Percentiles rank a stretch among this genome's conserved stretches.
phyloP scores from a whole-genome alignment of 345 rosid genomes.

The Brassica cretica region DNA sequence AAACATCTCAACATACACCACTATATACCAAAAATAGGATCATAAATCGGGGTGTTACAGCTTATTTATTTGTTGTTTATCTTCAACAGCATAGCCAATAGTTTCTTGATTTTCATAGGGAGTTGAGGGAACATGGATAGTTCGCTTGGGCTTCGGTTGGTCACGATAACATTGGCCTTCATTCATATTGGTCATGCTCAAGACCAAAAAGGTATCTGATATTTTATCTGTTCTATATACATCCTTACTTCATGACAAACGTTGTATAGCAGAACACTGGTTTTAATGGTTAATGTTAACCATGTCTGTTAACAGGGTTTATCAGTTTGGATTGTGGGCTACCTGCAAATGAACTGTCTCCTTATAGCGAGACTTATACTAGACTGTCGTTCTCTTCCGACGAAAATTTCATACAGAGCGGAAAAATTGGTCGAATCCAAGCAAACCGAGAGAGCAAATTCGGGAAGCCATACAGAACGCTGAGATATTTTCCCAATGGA shows the following conservation, averaged over 20 bases:
- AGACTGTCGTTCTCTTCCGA: constrained; percentile 30
- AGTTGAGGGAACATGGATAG: constrained; percentile 5
- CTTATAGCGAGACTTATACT: neutral
- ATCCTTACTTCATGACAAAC: neutral
- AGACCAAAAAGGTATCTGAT: constrained; percentile 31
- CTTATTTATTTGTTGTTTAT: neutral
- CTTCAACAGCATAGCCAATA: neutral
- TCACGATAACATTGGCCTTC: neutral
- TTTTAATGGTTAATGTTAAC: neutral
- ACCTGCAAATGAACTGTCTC: neutral
- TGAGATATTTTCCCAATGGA: constrained; percentile 44
- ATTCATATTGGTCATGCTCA: constrained; percentile 29
- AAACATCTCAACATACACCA: neutral
- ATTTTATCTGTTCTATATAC: neutral
- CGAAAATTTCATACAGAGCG: constrained; percentile 24
- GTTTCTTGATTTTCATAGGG: neutral
- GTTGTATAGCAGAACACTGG: neutral
- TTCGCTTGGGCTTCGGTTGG: neutral
- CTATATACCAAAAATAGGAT: neutral
- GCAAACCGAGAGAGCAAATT: neutral
- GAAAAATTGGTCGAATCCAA: neutral
- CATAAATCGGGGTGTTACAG: neutral
- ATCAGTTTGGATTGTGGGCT: constrained; percentile 52
- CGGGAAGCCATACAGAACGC: neutral
- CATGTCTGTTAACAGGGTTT: constrained; percentile 38